A percentile compares a stretch with the other conserved stretches of the same genome.
phyloP scores from a whole-genome alignment of 2,329 filamentous ascomycete species.

The Clonostachys byssicola region DNA sequence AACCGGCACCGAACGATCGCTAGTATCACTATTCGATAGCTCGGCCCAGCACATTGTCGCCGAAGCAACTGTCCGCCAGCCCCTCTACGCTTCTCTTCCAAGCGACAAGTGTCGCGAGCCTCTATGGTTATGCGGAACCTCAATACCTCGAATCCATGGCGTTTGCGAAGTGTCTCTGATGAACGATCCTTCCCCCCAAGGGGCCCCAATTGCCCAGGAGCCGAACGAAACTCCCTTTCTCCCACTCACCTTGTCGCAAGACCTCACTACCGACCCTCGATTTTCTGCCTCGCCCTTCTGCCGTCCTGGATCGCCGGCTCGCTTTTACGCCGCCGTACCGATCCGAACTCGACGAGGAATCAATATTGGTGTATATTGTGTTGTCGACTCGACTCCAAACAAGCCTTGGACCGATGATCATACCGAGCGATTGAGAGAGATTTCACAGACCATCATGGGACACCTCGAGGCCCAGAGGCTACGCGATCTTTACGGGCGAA shows the following conservation, averaged over 20 bases:
- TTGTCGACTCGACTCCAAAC: conserved; percentile 12
- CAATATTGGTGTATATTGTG: conserved; percentile 33
- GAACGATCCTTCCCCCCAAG: no score
- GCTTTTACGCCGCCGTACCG: conserved; percentile 35
- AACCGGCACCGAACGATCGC: conserved; percentile 31
- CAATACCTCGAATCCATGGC: conserved; percentile 18
- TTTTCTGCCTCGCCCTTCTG: conserved; percentile 18
- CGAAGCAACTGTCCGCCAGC: conserved; percentile 38
- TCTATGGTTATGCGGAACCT: conserved; percentile 20
- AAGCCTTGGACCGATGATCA: conserved; percentile 14
- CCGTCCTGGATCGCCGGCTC: conserved; percentile 9
- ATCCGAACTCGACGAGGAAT: conserved; percentile 31
- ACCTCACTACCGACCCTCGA: conserved; percentile 22
- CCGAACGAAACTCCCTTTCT: background rate
- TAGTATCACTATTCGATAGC: conserved; percentile 47
- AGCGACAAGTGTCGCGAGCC: conserved; percentile 4
- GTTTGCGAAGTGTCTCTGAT: conserved; percentile 14
- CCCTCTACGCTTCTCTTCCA: conserved; percentile 16
- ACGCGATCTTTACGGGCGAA: conserved; percentile 16
- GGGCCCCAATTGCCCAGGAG: background rate
- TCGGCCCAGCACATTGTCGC: conserved; percentile 43
- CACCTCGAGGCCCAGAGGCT: conserved; percentile 25
- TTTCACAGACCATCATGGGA: conserved; percentile 23
- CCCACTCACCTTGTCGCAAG: conserved; percentile 11
- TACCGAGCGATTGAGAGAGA: conserved; percentile 14